Evolutionary conservation across 176 grass and related monocot species (phyloP).

Genomic region (Eremochloa ophiuroides): DNA sequence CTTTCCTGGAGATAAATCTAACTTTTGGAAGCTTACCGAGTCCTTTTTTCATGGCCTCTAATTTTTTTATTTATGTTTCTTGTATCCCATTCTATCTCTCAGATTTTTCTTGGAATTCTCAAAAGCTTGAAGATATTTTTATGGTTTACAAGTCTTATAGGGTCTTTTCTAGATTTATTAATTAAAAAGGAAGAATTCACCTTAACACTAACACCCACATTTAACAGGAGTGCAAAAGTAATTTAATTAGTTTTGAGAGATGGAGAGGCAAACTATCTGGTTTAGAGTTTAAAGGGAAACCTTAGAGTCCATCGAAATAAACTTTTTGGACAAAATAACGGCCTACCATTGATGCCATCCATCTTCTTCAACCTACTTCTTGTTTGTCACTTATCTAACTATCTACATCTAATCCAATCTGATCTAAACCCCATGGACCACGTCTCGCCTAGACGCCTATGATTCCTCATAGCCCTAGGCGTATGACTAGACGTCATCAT

Average conservation of each 20-base stretch:
- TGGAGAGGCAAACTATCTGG: background rate
- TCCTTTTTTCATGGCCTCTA: background rate
- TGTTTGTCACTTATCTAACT: background rate
- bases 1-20: background rate
- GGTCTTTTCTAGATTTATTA: background rate
- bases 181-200: background rate
- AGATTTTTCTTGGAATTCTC: too few species aligned
- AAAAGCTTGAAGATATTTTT: too few species aligned
- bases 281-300: background rate
- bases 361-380: background rate
- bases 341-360: background rate
- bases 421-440: background rate
- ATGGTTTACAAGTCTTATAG: background rate
- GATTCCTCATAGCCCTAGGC: accelerated
- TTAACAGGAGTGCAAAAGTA: background rate
- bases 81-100: too few species aligned
- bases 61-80: background rate
- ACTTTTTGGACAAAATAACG: background rate
- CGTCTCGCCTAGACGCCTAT: background rate
- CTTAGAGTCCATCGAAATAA: background rate
- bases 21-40: background rate
- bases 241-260: background rate
- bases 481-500: background rate
- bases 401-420: background rate
- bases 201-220: background rate